These are phyloP conservation scores for Tolypocladium capitatum DNA, from an alignment of 2,329 filamentous ascomycete genomes.

Conservation along the genomic window DNA sequence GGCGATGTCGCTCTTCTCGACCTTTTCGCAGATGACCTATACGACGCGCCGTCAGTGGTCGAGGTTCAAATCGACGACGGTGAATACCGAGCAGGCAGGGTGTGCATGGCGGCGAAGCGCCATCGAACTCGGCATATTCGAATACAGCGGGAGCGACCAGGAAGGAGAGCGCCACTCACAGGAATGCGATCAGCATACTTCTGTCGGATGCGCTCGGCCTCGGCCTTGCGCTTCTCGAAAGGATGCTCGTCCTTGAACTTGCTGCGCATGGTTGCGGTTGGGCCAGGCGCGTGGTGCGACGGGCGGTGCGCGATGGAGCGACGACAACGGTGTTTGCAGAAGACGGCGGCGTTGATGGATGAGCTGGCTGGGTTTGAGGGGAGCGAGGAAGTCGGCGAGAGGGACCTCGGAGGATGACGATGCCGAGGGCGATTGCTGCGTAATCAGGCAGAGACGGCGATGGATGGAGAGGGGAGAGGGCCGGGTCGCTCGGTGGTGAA, in stretches of 20 bases:
- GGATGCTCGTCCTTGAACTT: conserved; percentile 99
- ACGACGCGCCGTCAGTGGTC: background rate
- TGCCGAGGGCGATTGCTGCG: background rate
- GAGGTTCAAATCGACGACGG: background rate
- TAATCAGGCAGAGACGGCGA: background rate
- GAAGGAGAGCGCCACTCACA: conserved; percentile 42
- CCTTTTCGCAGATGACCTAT: conserved; percentile 98
- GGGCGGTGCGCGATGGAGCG: background rate
- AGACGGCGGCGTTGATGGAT: background rate
- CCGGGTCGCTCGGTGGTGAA: background rate
- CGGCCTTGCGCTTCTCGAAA: conserved; percentile 99
- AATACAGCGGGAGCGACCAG: background rate
- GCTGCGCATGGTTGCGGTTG: conserved; percentile 66
- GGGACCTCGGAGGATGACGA: background rate
- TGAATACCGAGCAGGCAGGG: background rate
- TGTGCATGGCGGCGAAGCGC: background rate
- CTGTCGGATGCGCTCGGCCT: conserved; percentile 97
- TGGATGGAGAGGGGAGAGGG: background rate
- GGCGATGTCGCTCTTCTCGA: conserved; percentile 97
- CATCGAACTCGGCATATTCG: background rate
- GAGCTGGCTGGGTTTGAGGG: background rate
- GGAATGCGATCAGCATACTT: conserved; percentile 98
- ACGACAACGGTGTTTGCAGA: background rate
- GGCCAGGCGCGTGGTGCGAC: background rate
- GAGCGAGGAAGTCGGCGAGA: background rate